Percentiles rank a stretch among this genome's conserved stretches.
Conservation (phyloP, 2,329 filamentous ascomycete species). For the Neonectria faginata region DNA sequence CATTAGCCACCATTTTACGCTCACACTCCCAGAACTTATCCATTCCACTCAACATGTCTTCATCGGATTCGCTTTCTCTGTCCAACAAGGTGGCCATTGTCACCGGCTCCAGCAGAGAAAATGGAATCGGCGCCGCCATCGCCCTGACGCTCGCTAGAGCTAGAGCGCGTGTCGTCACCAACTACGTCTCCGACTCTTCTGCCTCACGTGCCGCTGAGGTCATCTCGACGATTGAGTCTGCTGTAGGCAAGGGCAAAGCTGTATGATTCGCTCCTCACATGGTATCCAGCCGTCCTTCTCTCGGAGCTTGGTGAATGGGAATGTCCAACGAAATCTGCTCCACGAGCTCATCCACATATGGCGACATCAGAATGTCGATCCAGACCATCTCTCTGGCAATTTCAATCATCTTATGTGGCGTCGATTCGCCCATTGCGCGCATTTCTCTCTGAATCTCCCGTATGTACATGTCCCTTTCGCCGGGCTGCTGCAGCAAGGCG, state of each 20-base stretch:
- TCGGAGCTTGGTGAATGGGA: no score
- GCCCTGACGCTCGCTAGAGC: constrained; percentile 51
- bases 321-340: no score
- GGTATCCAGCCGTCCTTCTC: no score
- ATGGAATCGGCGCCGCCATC: constrained; percentile 56
- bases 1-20: background rate
- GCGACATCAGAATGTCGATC: background rate
- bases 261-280: no score
- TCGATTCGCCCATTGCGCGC: background rate
- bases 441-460: background rate
- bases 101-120: constrained; percentile 56
- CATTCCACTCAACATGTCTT: background rate
- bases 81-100: constrained; percentile 55
- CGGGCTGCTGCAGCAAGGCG: background rate
- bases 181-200: constrained; percentile 53
- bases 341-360: no score
- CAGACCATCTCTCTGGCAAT: constrained; percentile 6
- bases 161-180: constrained; percentile 53
- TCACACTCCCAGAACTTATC: background rate
- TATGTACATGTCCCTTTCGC: background rate
- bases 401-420: background rate
- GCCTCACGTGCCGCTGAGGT: constrained; percentile 46
- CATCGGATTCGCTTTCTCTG: constrained; percentile 44
- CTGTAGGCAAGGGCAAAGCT: constrained; percentile 15
- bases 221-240: constrained; percentile 36